A percentile compares a stretch with the other conserved stretches of the same genome.
phyloP scores from a whole-genome alignment of 371 early-diverging fungal species.

The Apophysomyces elegans region DNA sequence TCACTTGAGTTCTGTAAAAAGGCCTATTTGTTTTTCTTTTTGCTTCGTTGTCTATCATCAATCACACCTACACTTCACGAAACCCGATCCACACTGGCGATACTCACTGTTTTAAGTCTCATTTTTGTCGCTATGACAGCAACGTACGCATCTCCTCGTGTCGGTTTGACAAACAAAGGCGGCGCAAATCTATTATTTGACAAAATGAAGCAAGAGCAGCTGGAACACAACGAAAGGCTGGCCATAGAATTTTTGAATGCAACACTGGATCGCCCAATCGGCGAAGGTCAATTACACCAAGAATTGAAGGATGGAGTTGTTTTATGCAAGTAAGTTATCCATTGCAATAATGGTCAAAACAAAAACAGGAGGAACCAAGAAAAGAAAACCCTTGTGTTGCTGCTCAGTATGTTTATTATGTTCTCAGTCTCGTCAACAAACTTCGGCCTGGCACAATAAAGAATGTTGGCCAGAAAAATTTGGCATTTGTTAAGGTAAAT shows the following conservation, averaged over 20 bases:
- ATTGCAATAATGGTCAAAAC: neutral
- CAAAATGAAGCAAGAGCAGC: conserved; percentile 39
- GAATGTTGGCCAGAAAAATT: conserved; percentile 47
- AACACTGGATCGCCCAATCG: conserved; percentile 19
- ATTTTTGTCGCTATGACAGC: conserved; percentile 20
- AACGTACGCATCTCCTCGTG: conserved; percentile 27
- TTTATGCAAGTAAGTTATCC: conserved; percentile 49
- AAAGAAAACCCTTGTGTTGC: neutral
- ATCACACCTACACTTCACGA: conserved; percentile 8
- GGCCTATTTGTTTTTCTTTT: neutral
- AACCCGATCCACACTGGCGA: conserved; percentile 12
- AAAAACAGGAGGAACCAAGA: conserved; percentile 9
- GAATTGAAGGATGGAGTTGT: conserved; percentile 50
- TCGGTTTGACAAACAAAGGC: conserved; percentile 38
- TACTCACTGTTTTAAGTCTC: conserved; percentile 15
- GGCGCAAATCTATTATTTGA: conserved; percentile 37
- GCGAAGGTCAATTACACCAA: conserved; percentile 53
- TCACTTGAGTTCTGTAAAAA: conserved; percentile 6
- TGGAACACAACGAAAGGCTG: conserved; percentile 31
- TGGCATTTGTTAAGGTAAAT: conserved; percentile 48
- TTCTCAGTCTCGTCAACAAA: conserved; percentile 47
- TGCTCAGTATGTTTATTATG: neutral
- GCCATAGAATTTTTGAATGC: conserved; percentile 42
- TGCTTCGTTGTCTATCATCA: conserved; percentile 7
- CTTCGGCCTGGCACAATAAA: conserved; percentile 51